A percentile compares a stretch with the other conserved stretches of the same genome.
Conservation (phyloP, 164 flowering plant species). For the Hamamelis virginiana region DNA sequence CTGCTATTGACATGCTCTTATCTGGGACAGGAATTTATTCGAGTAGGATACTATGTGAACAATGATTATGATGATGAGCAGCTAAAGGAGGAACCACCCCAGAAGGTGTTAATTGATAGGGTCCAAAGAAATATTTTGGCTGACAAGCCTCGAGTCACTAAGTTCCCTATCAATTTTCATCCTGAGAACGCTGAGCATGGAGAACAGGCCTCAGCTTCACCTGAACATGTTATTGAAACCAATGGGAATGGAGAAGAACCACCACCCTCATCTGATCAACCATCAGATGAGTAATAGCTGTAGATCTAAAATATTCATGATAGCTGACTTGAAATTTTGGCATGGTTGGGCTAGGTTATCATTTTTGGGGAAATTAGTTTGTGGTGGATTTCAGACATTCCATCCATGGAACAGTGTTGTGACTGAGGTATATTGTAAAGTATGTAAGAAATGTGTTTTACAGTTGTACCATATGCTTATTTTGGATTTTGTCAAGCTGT, state of each 20-base stretch:
- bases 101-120: constrained; percentile 74
- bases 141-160: constrained; percentile 95
- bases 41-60: constrained; percentile 97
- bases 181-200: constrained; percentile 71
- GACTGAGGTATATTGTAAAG: neutral
- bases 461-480: neutral
- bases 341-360: neutral
- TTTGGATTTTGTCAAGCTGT: too few relatives aligned
- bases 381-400: neutral
- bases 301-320: neutral
- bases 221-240: constrained; percentile 34
- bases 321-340: neutral
- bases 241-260: constrained; percentile 33
- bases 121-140: constrained; percentile 90
- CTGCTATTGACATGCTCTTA: constrained; percentile 95
- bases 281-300: constrained; percentile 15
- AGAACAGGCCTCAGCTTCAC: constrained; percentile 34
- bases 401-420: neutral
- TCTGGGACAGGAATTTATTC: constrained; percentile 86
- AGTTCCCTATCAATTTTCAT: constrained; percentile 92
- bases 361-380: neutral
- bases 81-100: constrained; percentile 93
- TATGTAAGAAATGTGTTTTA: neutral
- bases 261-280: constrained; percentile 26
- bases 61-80: constrained; percentile 96